Percentiles rank a stretch among this genome's conserved stretches.
These are phyloP conservation scores for Gilbertella persicaria DNA, from an alignment of 371 early-diverging fungal genomes.

Conservation along the genomic window DNA sequence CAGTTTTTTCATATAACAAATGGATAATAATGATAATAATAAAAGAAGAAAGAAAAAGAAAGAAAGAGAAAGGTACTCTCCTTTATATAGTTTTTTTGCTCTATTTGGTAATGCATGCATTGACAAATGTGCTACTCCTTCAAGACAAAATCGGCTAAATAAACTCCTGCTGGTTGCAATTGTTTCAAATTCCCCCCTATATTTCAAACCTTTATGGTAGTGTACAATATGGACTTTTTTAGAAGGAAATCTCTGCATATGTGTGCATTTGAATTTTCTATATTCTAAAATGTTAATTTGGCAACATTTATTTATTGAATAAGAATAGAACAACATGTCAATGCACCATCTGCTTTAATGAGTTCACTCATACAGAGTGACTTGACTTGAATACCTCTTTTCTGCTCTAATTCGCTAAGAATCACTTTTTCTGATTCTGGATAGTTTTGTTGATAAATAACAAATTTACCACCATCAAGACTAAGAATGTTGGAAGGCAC, in stretches of 20 bases:
- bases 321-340: constrained; percentile 39
- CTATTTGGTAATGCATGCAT: background rate
- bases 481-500: constrained; percentile 36
- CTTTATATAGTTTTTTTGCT: constrained; percentile 1
- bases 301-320: constrained; percentile 4
- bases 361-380: constrained; percentile 36
- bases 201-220: too few species aligned
- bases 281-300: too few species aligned
- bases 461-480: constrained; percentile 20
- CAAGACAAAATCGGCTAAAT: background rate
- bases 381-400: constrained; percentile 15
- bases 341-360: constrained; percentile 37
- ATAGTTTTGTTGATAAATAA: constrained; percentile 30
- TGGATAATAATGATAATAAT: background rate
- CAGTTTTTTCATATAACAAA: background rate
- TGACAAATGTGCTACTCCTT: background rate
- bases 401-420: constrained; percentile 8
- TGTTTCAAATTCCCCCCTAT: background rate
- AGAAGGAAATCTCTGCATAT: too few species aligned
- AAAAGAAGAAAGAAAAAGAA: background rate
- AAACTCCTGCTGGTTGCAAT: background rate
- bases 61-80: background rate
- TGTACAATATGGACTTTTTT: too few species aligned
- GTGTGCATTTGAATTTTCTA: background rate
- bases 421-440: constrained; percentile 24